Conservation (phyloP, 179 eudicot species). For the Beta macrorhiza region DNA sequence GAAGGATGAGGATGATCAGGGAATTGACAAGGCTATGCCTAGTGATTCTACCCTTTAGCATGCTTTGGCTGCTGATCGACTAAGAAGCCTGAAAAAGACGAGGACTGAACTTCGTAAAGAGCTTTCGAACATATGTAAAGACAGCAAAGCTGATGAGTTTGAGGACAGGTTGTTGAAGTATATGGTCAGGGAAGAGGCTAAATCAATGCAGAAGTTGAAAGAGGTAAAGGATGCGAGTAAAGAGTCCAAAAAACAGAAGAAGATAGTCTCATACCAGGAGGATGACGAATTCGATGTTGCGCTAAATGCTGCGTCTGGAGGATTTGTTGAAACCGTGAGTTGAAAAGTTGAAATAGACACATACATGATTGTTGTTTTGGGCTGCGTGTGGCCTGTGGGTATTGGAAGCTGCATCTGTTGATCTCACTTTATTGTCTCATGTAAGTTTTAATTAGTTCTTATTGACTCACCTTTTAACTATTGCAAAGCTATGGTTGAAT, state of each 20-base stretch:
- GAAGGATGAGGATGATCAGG: constrained; percentile 41
- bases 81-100: constrained; percentile 68
- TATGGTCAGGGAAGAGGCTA: constrained; percentile 69
- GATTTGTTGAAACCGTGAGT: constrained; percentile 93
- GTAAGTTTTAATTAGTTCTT: background rate
- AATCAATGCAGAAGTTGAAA: constrained; percentile 47
- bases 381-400: background rate
- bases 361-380: background rate
- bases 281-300: constrained; percentile 87
- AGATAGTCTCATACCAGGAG: constrained; percentile 58
- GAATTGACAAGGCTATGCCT: constrained; percentile 33
- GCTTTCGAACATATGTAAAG: constrained; percentile 44
- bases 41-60: constrained; percentile 67
- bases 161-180: constrained; percentile 52
- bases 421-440: background rate
- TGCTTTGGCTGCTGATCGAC: constrained; percentile 81
- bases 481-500: constrained; percentile 4
- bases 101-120: constrained; percentile 72
- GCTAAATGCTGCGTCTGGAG: constrained; percentile 85
- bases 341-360: background rate
- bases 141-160: constrained; percentile 33
- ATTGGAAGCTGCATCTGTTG: background rate
- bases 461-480: background rate
- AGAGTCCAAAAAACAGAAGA: constrained; percentile 50
- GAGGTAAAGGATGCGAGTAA: constrained; percentile 47